phyloP scores from a whole-genome alignment of 768 basidiomycete genomes.

The Dioszegia crocea region DNA sequence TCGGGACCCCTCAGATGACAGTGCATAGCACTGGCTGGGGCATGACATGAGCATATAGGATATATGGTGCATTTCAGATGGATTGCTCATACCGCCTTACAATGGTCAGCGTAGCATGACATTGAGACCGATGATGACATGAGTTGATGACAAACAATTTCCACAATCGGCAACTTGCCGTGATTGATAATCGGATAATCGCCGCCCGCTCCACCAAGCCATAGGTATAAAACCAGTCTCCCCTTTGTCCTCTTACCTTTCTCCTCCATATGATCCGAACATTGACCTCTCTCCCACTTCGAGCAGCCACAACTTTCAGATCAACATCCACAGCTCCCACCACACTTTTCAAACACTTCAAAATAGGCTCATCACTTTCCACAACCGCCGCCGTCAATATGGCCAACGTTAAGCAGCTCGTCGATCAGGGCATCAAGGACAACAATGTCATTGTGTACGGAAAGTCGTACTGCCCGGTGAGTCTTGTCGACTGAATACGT shows the following conservation, averaged over 20 bases:
- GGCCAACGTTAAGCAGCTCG: constrained; percentile 27
- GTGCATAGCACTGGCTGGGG: too few relatives aligned
- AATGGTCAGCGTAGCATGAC: too few relatives aligned
- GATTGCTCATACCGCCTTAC: too few relatives aligned
- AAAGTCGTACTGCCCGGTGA: constrained; percentile 48
- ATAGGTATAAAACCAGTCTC: not conserved
- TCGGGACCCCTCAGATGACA: too few relatives aligned
- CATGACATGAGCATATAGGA: too few relatives aligned
- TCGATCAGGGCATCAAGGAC: constrained; percentile 38
- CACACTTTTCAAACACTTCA: constrained; percentile 14
- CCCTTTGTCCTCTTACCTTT: not conserved
- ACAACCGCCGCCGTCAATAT: constrained; percentile 27
- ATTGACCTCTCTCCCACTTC: constrained; percentile 20
- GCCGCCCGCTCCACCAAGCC: not conserved
- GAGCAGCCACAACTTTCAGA: constrained; percentile 10
- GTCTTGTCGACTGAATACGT: constrained; percentile 6
- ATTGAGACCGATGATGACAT: too few relatives aligned
- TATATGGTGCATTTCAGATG: too few relatives aligned
- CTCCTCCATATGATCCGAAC: constrained; percentile 6
- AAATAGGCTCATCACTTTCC: constrained; percentile 43
- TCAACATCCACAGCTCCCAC: not conserved
- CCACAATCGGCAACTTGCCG: too few relatives aligned
- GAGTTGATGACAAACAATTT: too few relatives aligned
- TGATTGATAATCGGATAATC: not conserved
- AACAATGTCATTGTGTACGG: constrained; percentile 45